phyloP scores from a whole-genome alignment of 208 protist species.

The Leishmania turanica region DNA sequence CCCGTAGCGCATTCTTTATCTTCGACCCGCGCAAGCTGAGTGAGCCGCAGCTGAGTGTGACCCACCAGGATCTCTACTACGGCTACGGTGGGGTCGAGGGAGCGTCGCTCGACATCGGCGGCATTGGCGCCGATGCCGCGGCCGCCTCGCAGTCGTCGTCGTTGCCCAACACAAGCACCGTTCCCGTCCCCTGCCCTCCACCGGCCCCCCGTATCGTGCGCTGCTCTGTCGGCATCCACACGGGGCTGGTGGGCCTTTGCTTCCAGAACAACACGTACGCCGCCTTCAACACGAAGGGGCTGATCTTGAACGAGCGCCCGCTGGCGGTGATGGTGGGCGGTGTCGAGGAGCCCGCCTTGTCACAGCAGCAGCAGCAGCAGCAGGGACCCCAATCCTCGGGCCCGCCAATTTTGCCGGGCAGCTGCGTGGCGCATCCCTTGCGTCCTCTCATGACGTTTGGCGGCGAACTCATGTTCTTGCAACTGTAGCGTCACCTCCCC shows the following conservation, averaged over 20 bases:
- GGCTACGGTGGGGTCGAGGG: slow-evolving; percentile 9
- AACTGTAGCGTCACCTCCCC: slow-evolving; percentile 30
- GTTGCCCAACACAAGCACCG: not conserved
- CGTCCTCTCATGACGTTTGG: slow-evolving; percentile 73
- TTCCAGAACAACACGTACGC: slow-evolving; percentile 82
- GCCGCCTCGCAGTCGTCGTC: not conserved
- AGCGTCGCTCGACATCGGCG: not conserved
- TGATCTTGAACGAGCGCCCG: slow-evolving; percentile 55
- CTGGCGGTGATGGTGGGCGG: slow-evolving; percentile 33
- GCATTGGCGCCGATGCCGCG: slow-evolving; percentile 1
- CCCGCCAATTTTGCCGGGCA: slow-evolving; percentile 37
- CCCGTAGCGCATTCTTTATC: slow-evolving; percentile 49
- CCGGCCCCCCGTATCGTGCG: slow-evolving; percentile 44
- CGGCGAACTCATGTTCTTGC: slow-evolving; percentile 76
- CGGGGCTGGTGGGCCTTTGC: slow-evolving; percentile 67
- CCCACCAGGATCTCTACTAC: slow-evolving; percentile 40
- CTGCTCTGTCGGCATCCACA: slow-evolving; percentile 75
- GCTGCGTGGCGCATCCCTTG: slow-evolving; percentile 76
- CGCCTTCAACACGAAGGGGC: slow-evolving; percentile 68
- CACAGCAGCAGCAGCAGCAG: slow-evolving; percentile 14
- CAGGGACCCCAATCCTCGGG: not conserved
- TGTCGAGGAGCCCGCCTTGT: slow-evolving; percentile 17
- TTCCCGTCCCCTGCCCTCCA: not conserved
- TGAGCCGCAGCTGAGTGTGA: slow-evolving; percentile 44
- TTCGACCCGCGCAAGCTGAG: slow-evolving; percentile 80